phyloP scores from a whole-genome alignment of 2,329 filamentous ascomycete species.

The Cladophialophora yegresii region DNA sequence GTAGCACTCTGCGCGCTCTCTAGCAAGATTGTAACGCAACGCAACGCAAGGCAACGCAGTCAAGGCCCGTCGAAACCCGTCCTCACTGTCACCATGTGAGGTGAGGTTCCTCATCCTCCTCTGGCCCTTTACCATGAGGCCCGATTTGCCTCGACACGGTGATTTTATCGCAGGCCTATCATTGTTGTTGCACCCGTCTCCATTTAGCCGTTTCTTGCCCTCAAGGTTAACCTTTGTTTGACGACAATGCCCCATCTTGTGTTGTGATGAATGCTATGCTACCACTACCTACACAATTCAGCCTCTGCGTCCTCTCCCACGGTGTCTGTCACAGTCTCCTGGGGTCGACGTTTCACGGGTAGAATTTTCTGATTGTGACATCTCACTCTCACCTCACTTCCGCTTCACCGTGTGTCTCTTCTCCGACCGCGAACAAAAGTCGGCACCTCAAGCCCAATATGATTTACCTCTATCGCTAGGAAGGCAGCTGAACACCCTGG shows the following conservation, averaged over 20 bases:
- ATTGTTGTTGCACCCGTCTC: slow-evolving; percentile 3
- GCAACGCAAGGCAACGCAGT: not conserved
- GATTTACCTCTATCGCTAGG: slow-evolving; percentile 23
- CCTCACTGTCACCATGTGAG: not conserved
- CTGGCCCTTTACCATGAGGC: not conserved
- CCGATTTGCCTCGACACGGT: not conserved
- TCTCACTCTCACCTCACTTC: slow-evolving; percentile 13
- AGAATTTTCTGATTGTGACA: slow-evolving; percentile 21
- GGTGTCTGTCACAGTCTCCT: slow-evolving; percentile 5
- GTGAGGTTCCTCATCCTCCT: not conserved
- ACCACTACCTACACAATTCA: slow-evolving; percentile 18
- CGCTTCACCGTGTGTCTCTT: not conserved
- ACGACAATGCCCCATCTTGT: not conserved
- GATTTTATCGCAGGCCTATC: slow-evolving; percentile 1
- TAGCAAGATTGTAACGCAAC: slow-evolving; percentile 2
- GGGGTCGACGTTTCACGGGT: slow-evolving; percentile 28
- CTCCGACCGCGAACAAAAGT: slow-evolving; percentile 24
- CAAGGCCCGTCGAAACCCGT: not conserved
- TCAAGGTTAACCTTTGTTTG: slow-evolving; percentile 1
- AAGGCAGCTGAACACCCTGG: slow-evolving; percentile 1
- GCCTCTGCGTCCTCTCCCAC: slow-evolving; percentile 7
- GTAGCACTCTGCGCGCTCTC: slow-evolving; percentile 2
- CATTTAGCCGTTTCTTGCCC: not conserved
- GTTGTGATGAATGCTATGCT: slow-evolving; percentile 23
- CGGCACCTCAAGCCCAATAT: slow-evolving; percentile 20